Evolutionary conservation across 2,329 filamentous ascomycete species (phyloP), one percentile per base, ranked within the genome.

Genomic region (Diaporthe helianthi): DNA sequence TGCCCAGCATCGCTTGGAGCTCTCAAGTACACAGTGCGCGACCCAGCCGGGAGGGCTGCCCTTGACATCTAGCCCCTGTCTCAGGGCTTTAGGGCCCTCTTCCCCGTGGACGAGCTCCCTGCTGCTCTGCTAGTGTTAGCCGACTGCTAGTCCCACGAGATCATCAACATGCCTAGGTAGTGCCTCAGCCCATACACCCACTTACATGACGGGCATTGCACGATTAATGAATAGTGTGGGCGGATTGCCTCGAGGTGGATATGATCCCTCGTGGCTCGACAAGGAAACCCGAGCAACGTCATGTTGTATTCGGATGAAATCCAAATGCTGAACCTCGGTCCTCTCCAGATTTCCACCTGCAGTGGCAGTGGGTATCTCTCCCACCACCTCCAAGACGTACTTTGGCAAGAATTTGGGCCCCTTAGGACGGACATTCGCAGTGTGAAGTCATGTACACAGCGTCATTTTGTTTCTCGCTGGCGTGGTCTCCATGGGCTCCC

Each of bases 21-120:
- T 5, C 46, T 13, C 15, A 63, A 54, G 61, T 69, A 71, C 69
- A 71, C 69, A 71, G 69, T 71, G 69, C 36, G 66, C 7, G 15
- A 6, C 17, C 33, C 26, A 7, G 9, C 10, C 29, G 41, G 17
- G n/a, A 33, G 41, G 58, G 29, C n/a, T 26, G 58, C 58, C 58
- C 44, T 24, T 36, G 58, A 63, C 44, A 47, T 63, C 29, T 63
- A 13, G 41, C 58, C 13, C 58, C 44, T 12, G 44, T 24, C 58
- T 19, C 58, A 49, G 41, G 38, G 41, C 41, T 46, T 19, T 29
- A 61, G 58, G 44, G 58, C 58, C 26, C 13, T 36, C 58, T 63
- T 49, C 58, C 58, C 58, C 58, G 58, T 63, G 58, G 29, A 63
- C 49, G 58, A 36, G 58, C 58, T 36, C 58, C 26, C 26, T 63